phyloP scores from a whole-genome alignment of 768 basidiomycete species.

The Suillus alpinus region DNA sequence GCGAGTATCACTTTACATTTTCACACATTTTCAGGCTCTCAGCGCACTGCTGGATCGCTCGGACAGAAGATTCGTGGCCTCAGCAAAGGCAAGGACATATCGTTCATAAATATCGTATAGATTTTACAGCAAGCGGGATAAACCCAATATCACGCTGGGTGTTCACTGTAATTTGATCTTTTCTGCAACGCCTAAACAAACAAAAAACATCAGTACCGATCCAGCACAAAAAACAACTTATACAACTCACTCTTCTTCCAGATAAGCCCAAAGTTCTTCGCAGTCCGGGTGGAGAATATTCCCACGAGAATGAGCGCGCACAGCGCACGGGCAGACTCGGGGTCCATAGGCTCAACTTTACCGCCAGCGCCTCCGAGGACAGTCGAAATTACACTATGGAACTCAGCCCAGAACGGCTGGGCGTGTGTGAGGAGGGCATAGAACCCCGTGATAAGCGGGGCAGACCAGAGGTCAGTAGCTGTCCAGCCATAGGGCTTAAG shows the following conservation, averaged over 20 bases:
- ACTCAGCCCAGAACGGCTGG: slow-evolving; percentile 78
- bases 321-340: slow-evolving; percentile 64
- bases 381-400: slow-evolving; percentile 47
- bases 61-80: background rate
- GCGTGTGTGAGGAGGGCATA: slow-evolving; percentile 84
- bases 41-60: background rate
- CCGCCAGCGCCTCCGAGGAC: slow-evolving; percentile 39
- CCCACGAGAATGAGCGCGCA: slow-evolving; percentile 64
- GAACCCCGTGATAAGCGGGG: slow-evolving; percentile 70
- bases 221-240: background rate
- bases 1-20: too few relatives aligned
- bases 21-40: background rate
- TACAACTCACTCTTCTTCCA: slow-evolving; percentile 16
- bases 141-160: background rate
- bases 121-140: background rate
- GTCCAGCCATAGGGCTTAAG: slow-evolving; percentile 84
- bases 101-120: background rate
- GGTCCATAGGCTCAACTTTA: slow-evolving; percentile 49
- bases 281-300: slow-evolving; percentile 61
- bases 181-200: slow-evolving; percentile 11
- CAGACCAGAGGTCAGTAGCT: slow-evolving; percentile 81
- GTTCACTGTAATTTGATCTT: slow-evolving; percentile 28
- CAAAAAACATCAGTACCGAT: background rate
- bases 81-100: background rate
- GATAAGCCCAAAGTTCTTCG: slow-evolving; percentile 54